Evolutionary conservation across 2,329 filamentous ascomycete genomes (phyloP).

Genomic region (Clathrospora elynae): DNA sequence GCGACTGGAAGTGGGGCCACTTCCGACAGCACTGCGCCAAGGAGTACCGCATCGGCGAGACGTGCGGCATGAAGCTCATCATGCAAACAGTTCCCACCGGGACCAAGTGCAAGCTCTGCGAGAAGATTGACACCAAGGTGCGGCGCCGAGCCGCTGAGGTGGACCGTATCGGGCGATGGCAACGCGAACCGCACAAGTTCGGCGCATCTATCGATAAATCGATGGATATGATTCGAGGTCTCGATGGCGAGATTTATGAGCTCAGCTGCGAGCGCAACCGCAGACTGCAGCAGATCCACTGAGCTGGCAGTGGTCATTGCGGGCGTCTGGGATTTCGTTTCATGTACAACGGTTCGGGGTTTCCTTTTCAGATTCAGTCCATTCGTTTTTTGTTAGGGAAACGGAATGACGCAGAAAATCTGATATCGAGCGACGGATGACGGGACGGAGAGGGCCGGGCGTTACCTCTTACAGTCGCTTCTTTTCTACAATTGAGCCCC

Average conservation of each 20-base stretch:
- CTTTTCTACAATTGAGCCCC: constrained; percentile 36
- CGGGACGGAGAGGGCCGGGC: constrained; percentile 39
- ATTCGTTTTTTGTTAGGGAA: constrained; percentile 40
- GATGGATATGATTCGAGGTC: constrained; percentile 71
- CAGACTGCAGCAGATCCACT: constrained; percentile 43
- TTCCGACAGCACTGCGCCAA: constrained; percentile 92
- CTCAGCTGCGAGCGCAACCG: constrained; percentile 62
- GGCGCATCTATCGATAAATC: constrained; percentile 69
- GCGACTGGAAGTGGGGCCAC: constrained; percentile 92
- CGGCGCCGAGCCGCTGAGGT: constrained; percentile 75
- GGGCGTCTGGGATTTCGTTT: constrained; percentile 43
- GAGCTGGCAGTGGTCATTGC: constrained; percentile 26
- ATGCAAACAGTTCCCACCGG: constrained; percentile 69
- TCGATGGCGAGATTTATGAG: constrained; percentile 70
- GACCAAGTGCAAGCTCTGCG: constrained; percentile 80
- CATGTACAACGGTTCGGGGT: constrained; percentile 42
- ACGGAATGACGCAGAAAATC: constrained; percentile 38
- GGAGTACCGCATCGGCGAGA: constrained; percentile 95
- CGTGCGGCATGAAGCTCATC: constrained; percentile 90
- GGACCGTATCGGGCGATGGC: constrained; percentile 77
- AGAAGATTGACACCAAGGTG: constrained; percentile 85
- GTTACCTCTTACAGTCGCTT: constrained; percentile 47
- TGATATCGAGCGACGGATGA: constrained; percentile 35
- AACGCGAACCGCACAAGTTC: constrained; percentile 67
- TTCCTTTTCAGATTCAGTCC: constrained; percentile 35